A percentile compares a stretch with the other conserved stretches of the same genome.
Conservation (phyloP, 2,329 filamentous ascomycete species). For the Epichloe coenophiala region DNA sequence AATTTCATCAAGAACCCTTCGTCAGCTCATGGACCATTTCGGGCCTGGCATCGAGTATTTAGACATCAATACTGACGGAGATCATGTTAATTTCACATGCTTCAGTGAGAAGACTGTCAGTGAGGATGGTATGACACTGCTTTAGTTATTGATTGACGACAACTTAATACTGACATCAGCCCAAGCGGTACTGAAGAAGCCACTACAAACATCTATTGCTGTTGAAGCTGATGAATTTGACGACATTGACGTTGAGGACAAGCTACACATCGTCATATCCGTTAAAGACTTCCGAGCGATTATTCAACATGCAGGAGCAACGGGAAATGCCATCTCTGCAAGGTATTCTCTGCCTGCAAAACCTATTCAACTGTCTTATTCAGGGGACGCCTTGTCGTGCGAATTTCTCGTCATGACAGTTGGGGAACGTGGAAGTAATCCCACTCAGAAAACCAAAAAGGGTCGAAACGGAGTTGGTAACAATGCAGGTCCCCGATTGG, state of each 20-base stretch:
- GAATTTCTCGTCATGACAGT: constrained; percentile 77
- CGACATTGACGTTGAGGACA: constrained; percentile 58
- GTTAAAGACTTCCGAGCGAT: constrained; percentile 76
- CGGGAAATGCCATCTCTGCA: constrained; percentile 52
- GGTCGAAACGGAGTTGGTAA: constrained; percentile 25
- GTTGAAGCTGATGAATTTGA: constrained; percentile 67
- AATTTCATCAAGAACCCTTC: constrained; percentile 56
- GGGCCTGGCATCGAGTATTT: constrained; percentile 69
- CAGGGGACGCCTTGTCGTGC: constrained; percentile 52
- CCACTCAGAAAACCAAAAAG: constrained; percentile 34
- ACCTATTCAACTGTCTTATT: constrained; percentile 61
- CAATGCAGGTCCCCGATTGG: constrained; percentile 27
- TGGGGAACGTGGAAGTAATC: constrained; percentile 45
- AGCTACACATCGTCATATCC: constrained; percentile 65
- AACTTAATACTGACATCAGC: background rate
- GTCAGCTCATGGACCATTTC: constrained; percentile 69
- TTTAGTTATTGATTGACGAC: background rate
- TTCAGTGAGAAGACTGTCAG: constrained; percentile 69
- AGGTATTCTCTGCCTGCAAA: constrained; percentile 57
- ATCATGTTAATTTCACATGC: constrained; percentile 65
- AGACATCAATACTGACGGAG: constrained; percentile 61
- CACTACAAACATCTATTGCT: constrained; percentile 65
- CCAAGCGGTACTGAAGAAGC: constrained; percentile 63
- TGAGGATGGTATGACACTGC: constrained; percentile 29
- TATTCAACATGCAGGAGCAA: constrained; percentile 58